Evolutionary conservation across 1,284 basidiomycete genomes (phyloP), one percentile per base, ranked within the genome.

Genomic region (Taiwanofungus camphoratus): DNA sequence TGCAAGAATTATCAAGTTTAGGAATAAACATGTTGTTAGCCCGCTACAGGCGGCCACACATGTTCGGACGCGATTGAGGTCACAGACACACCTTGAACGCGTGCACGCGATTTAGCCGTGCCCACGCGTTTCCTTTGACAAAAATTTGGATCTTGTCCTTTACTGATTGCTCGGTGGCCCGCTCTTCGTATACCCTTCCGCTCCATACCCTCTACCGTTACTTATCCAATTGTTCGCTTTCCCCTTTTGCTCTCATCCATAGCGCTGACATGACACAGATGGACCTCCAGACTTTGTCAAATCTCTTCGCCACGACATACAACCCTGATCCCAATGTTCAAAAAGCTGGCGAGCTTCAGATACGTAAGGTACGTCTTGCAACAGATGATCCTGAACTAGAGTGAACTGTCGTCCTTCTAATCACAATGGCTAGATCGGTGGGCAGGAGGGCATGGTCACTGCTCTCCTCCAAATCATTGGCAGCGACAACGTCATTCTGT

Each of bases 321-420:
- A 86, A 76, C 56, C 73, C 83, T n/a, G 83, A 92, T 65, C 87
- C 88, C 36, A 92, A 92, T 70, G 76, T 82, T 48, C 82, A 89
- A 52, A 88, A 87, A 56, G 70, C 83, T 30, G 83, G 79, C 31
- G 89, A 92, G 61, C 76, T 92, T 27, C 76, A 92, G 63, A 85
- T 92, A 56, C 79, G 87, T 55, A 88, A 86, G 73, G 89, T 87
- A 50, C 39, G 64, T 57, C 26, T 6, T 16, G 29, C 33, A 24
- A n/a, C 26, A 8, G 26, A n/a, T 40, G 51, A 39, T 35, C 39
- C 30, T n/a, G n/a, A 1, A 13, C 31, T 16, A 18, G 16, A 13
- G 31, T 39, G 35, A 27, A 35, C 15, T 41, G 44, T 52, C 41
- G 48, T 16, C 40, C 30, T 18, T 31, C 16, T 30, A 39, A 29